Base-by-base conservation (phyloP, 768 basidiomycete genomes). In the Hericium erinaceus region DNA sequence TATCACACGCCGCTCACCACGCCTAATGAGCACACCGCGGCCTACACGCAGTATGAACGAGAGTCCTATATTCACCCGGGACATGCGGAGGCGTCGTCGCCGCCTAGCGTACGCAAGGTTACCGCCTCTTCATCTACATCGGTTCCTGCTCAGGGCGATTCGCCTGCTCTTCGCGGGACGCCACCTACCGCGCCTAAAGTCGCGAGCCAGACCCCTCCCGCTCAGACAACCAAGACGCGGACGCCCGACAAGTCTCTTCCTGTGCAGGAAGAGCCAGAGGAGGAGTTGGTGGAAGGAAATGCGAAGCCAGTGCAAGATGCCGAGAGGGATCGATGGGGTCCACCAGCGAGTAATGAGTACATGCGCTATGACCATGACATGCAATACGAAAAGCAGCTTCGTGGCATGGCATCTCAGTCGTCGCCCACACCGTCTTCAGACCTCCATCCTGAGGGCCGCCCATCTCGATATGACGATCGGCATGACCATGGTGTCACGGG, bases 351-450 rank as follows among this genome's bases (percentile, higher is more conserved):
- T 28, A 56, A 44, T 46, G 61, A 60, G 16, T 57, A 56, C 39
- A 56, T 26, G 33, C 54, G 56, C 39, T 59, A 62, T 24, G 61
- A 61, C 33, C 60, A 44, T 20, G 62, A 61, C 15, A 56, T 52
- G 16, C 60, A 63, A 6, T 9, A 39, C 13, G 60, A 52, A 13
- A 57, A 55, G 48, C 57, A 57, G 52, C 60, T 28, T 37, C 62
- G 52, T 26, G 1, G 38, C 15, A 52, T 55, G 38, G 7, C 33
- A 1, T 33, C 33, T 10, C 33, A 33, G 33, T 48, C 56, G 7
- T 63, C 62, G 49, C 62, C 62, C 22, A 57, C 60, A 13, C 62
- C 62, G 8, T 63, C 62, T 7, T 63, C 62, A 38, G 62, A 63
- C 18, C 41, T 63, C 33, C 62, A 61, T n/a, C 62, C 62, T 13